Percentiles rank a stretch among this genome's conserved stretches.
These are phyloP conservation scores for Ceratocystis ficicola DNA, from an alignment of 2,329 filamentous ascomycete genomes.

Conservation along the genomic window DNA sequence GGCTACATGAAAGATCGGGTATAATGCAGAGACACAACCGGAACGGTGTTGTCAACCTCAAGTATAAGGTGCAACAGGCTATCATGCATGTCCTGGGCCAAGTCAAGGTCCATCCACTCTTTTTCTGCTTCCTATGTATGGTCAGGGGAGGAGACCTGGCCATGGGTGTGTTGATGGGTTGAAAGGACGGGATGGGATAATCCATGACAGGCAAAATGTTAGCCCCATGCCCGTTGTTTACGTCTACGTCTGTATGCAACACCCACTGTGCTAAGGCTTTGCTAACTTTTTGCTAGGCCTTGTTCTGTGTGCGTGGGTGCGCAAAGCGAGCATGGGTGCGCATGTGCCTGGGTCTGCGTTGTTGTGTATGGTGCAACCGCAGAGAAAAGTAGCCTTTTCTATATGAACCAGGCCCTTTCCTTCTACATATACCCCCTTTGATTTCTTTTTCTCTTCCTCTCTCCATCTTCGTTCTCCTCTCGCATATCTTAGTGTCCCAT, in stretches of 20 bases:
- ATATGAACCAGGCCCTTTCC: constrained; percentile 10
- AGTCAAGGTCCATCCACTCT: constrained; percentile 1
- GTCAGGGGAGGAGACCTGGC: neutral
- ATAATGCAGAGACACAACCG: neutral
- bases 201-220: neutral
- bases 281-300: neutral
- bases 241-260: no score
- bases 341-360: neutral
- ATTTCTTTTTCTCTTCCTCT: constrained; percentile 10
- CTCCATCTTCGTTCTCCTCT: neutral
- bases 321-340: neutral
- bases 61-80: neutral
- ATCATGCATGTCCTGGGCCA: constrained; percentile 1
- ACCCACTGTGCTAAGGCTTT: no score
- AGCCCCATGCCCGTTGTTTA: neutral
- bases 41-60: neutral
- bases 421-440: constrained; percentile 19
- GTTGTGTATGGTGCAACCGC: neutral
- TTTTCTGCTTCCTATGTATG: neutral
- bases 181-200: neutral
- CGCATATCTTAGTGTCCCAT: constrained; percentile 14
- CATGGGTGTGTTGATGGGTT: neutral
- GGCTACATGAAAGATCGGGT: neutral
- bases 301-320: neutral
- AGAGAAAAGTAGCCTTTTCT: neutral